Evolutionary conservation across 257 asterid genomes (phyloP).

Genomic region (Rubia yunnanensis): DNA sequence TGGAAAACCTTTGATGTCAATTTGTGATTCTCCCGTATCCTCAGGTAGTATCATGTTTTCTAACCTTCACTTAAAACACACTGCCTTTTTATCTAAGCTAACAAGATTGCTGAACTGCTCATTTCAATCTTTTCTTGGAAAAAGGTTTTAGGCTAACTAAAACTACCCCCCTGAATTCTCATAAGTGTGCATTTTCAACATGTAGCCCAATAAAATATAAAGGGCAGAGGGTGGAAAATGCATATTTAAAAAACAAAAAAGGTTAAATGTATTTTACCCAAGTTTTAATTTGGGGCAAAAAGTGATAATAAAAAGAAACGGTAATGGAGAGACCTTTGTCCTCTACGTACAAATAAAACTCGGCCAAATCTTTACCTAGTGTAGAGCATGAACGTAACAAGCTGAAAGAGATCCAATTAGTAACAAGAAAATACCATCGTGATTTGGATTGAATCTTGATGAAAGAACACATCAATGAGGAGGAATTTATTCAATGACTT

Average conservation of each 20-base stretch:
- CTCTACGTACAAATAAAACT: no score
- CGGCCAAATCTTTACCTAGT: no score
- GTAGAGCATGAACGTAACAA: not conserved
- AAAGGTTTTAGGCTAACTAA: not conserved
- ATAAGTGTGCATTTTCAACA: not conserved
- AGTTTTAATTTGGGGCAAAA: no score
- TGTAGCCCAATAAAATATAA: not conserved
- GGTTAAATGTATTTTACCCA: not conserved
- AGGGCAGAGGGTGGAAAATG: not conserved
- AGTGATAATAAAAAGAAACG: no score
- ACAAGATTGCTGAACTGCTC: constrained; percentile 2
- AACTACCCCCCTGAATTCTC: not conserved
- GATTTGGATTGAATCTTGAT: not conserved
- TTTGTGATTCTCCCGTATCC: constrained; percentile 63
- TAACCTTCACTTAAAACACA: constrained; percentile 1
- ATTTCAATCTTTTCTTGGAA: not conserved
- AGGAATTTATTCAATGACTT: no score
- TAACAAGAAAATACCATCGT: not conserved
- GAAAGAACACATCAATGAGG: not conserved
- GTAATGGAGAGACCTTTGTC: no score
- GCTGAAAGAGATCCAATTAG: not conserved
- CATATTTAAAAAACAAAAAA: no score
- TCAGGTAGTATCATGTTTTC: constrained; percentile 40
- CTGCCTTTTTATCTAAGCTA: not conserved
- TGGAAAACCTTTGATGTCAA: constrained; percentile 63